These are phyloP conservation scores for Monosporascus sp. DNA, from an alignment of 2,329 filamentous ascomycete genomes.

Conservation along the genomic window DNA sequence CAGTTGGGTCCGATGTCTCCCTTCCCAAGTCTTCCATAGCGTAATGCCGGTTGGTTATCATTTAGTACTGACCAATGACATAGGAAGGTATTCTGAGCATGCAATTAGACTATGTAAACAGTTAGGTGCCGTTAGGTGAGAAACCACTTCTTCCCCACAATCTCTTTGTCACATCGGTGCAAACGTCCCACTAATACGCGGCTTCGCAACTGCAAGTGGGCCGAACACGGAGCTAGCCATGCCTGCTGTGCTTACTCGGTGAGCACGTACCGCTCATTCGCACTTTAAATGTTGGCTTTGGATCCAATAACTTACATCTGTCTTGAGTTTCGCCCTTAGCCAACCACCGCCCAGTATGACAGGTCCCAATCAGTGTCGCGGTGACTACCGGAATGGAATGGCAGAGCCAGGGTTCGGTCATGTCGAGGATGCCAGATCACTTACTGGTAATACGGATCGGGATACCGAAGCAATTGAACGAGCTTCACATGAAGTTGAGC, in stretches of 20 bases:
- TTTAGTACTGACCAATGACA: not conserved
- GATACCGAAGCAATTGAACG: not conserved
- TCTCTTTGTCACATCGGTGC: not conserved
- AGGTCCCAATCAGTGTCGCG: not conserved
- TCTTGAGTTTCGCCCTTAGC: not conserved
- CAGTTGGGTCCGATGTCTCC: too few species aligned
- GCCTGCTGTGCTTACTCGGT: too few species aligned
- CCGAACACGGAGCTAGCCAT: not conserved
- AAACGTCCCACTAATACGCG: not conserved
- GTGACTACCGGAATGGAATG: not conserved
- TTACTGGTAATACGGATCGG: not conserved
- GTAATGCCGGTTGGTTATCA: too few species aligned
- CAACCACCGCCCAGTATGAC: not conserved
- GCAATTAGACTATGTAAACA: too few species aligned
- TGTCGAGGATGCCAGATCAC: too few species aligned
- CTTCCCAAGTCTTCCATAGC: too few species aligned
- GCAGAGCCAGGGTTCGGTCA: too few species aligned
- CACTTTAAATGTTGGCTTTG: not conserved
- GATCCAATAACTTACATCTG: not conserved
- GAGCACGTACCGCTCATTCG: too few species aligned
- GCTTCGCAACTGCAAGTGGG: not conserved
- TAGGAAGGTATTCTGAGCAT: not conserved
- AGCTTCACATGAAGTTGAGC: not conserved
- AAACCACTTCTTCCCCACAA: not conserved
- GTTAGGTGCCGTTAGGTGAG: too few species aligned